Base-by-base conservation (phyloP, 768 basidiomycete genomes). In the Nevesoporus exiguus region DNA sequence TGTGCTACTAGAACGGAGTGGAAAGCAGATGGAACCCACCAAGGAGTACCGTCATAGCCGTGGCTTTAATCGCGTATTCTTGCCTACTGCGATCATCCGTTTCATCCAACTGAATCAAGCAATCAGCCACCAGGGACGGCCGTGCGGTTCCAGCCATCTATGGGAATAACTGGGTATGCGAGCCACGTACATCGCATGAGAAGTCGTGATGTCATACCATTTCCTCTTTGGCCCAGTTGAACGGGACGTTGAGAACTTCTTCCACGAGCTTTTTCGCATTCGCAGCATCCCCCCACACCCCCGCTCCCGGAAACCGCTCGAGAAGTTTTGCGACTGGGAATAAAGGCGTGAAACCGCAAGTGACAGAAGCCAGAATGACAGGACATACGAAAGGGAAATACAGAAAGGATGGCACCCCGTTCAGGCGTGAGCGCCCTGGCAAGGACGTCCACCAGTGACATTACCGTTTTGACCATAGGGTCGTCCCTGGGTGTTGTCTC, bases 61-160 rank as follows among this genome's bases (percentile, higher is more conserved):
- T 43, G 5, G 59, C 49, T 48, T 68, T 68, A 43, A 71, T 69
- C n/a, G 62, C 60, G 7, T 55, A 5, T 27, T 66, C 69, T 47
- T 61, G 61, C 24, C 42, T 53, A 7, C 44, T 13, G 13, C 31
- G 25, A 44, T 67, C 59, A 1, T 55, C 56, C 15, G 52, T 59
- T 46, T 58, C 47, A 24, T 69, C 57, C 2, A 61, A 45, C 39
- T 60, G 47, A 3, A 34, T 22, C 41, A 71, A 44, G 33, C 55
- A 64, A 39, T 66, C 63, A 7, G 65, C 58, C 10, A 71, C 69
- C 54, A 71, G 54, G 7, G 65, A 71, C 2, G 61, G 57, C 15
- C 59, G 58, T 7, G 67, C 57, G 17, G 36, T 51, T 1, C 62
- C 67, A 0, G 36, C 7, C 24, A 36, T 46, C 68, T 67, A 14